A percentile compares a stretch with the other conserved stretches of the same genome.
Conservation (phyloP, 1,284 basidiomycete genomes). For the Testicularia cyperi region DNA sequence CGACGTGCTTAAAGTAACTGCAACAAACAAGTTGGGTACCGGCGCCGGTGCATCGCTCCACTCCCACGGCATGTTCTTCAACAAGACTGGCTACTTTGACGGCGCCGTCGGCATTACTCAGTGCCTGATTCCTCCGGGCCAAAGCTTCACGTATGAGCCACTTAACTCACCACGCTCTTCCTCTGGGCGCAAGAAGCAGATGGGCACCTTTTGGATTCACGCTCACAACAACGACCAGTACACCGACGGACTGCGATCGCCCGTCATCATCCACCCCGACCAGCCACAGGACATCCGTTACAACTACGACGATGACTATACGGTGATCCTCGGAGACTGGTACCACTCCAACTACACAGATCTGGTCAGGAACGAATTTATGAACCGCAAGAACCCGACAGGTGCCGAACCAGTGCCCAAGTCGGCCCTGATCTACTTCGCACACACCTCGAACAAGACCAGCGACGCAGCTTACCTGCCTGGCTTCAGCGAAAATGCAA, state of each 20-base stretch:
- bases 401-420: conserved; percentile 61
- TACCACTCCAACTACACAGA: conserved; percentile 49
- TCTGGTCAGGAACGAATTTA: conserved; percentile 64
- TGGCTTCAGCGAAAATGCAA: conserved; percentile 74
- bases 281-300: conserved; percentile 59
- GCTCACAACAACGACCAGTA: conserved; percentile 54
- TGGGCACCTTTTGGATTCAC: conserved; percentile 64
- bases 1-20: conserved; percentile 48
- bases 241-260: conserved; percentile 53
- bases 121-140: conserved; percentile 56
- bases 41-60: conserved; percentile 47
- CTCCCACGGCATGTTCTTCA: conserved; percentile 57
- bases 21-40: conserved; percentile 50
- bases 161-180: conserved; percentile 34
- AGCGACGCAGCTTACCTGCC: conserved; percentile 35
- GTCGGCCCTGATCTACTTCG: conserved; percentile 79
- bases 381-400: conserved; percentile 66
- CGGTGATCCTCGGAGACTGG: conserved; percentile 81
- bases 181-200: conserved; percentile 29
- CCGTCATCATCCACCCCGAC: conserved; percentile 58
- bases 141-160: conserved; percentile 42
- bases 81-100: conserved; percentile 48
- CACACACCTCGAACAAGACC: conserved; percentile 65
- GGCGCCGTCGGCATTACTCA: conserved; percentile 52
- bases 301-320: conserved; percentile 87